Base-by-base conservation (phyloP, 2,329 filamentous ascomycete species). In the Botryotinia narcissicola region DNA sequence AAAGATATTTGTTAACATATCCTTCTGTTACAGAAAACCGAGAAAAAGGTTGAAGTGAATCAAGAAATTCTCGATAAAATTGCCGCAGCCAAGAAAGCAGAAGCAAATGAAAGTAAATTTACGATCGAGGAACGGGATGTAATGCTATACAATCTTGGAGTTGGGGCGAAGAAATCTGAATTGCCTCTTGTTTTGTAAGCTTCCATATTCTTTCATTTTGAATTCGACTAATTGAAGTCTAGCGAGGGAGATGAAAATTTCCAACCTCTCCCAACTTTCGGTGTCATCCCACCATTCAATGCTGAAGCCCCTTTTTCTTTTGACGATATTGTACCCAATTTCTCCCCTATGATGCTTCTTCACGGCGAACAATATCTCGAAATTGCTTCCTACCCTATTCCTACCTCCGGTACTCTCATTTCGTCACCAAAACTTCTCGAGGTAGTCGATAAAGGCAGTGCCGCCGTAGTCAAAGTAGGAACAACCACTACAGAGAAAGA, bases 311-410 rank as follows among this genome's bases (percentile, higher is more conserved):
- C 95, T 42, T 98, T 92, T 86, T 90, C 87, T 83, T 88, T 96
- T 79, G 89, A 90, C 80, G 90, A 95, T 73, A 88, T 99, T 75
- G 92, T 98, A 42, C 94, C 95, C 82, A 97, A 98, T 87, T 99
- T 98, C 87, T 94, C 90, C 54, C 95, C 95, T 75, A 98, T 97
- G 94, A 98, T 98, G 94, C 90, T 99, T 69, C 92, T 99, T 37
- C 96, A 99, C 85, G 96, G 96, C 81, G 96, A 99, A 87, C 96
- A 99, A 84, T 99, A 95, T 85, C 93, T 99, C 76, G 96, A 99
- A 84, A 89, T 99, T 80, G 90, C 91, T 81, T 94, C 95, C 83
- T 97, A 91, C 85, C 96, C 96, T 59, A 92, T 98, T 79, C 95
- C 95, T 51, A 98, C 95, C 46, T 88, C 91, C 72, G 94, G 89